Evolutionary conservation across 2,329 filamentous ascomycete genomes (phyloP).

Genomic region (Sporothrix curviconia): DNA sequence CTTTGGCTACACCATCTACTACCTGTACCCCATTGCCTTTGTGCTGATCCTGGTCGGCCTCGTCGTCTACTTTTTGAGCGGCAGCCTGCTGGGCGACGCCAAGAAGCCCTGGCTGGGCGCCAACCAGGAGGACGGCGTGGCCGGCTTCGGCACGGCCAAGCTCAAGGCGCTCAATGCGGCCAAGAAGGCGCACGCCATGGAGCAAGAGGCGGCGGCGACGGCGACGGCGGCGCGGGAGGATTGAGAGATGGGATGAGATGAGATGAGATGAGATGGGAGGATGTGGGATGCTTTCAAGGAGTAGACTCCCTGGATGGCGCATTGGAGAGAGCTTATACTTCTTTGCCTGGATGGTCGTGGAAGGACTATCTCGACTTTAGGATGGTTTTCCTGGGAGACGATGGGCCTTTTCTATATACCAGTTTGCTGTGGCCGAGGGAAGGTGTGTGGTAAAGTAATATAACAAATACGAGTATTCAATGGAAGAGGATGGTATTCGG

Average conservation of each 20-base stretch:
- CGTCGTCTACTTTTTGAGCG: constrained; percentile 79
- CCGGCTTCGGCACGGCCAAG: constrained; percentile 80
- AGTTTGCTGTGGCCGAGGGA: no score
- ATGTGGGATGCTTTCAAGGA: no score
- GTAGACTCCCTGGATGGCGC: no score
- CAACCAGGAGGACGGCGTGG: constrained; percentile 74
- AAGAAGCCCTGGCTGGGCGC: constrained; percentile 92
- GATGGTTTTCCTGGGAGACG: no score
- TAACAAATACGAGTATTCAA: no score
- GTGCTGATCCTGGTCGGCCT: constrained; percentile 84
- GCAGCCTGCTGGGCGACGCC: constrained; percentile 75
- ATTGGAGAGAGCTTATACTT: no score
- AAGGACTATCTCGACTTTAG: no score
- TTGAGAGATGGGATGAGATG: not conserved
- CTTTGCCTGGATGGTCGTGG: no score
- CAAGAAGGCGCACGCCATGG: constrained; percentile 31
- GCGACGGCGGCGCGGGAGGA: not conserved
- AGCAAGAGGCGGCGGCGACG: constrained; percentile 16
- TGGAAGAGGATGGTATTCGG: no score
- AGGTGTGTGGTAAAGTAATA: no score
- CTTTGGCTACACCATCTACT: constrained; percentile 74
- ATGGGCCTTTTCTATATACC: no score
- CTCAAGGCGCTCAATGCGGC: constrained; percentile 60
- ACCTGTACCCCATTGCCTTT: constrained; percentile 92
- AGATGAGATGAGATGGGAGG: no score